Evolutionary conservation across 257 asterid species (phyloP), one percentile per base, ranked within the genome.

Genomic region (Nicotiana attenuata): DNA sequence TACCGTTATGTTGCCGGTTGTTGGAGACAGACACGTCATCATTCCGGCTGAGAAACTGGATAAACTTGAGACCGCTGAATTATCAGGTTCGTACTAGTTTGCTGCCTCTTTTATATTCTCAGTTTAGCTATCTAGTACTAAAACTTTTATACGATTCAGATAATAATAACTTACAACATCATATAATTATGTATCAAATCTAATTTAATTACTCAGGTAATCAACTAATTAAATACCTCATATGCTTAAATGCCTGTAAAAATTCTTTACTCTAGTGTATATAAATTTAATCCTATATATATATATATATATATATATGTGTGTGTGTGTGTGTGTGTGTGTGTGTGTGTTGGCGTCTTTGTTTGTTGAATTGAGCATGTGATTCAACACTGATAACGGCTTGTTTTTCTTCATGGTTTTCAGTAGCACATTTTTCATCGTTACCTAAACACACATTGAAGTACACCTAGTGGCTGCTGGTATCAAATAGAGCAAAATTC

Each of bases 1-100:
- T 82, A 89, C 92, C 81, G 85, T 90, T 57, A 89, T 92, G 95
- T 64, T 88, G 76, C 98, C 97, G 65, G 97, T 87, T 59, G 90
- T 87, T 10, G 92, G 93, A 33, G 93, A 90, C 59, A 84, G 93
- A 76, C 92, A 90, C 90, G 94, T 88, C 84, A 78, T 84, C 22
- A 50, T 68, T 41, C 89, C 90, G 86, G 82, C 83, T 41, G 87
- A 86, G 81, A 90, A 91, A 87, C 82, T 82, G 50, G 89, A 81
- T 67, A 86, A 88, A 31, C 76, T 83, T 41, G 88, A 87, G 81
- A 76, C 75, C 33, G 78, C 86, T 68, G 92, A 93, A 76, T 73
- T 87, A 53, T 79, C 93, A 78, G 97, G 95, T 90, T 83, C 90
- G 84, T 79, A 31, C 35, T 31, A 45, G 22, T 31, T 31, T 73